phyloP scores from a whole-genome alignment of 805 yeast species.

The Zygotorulaspora danielsina region DNA sequence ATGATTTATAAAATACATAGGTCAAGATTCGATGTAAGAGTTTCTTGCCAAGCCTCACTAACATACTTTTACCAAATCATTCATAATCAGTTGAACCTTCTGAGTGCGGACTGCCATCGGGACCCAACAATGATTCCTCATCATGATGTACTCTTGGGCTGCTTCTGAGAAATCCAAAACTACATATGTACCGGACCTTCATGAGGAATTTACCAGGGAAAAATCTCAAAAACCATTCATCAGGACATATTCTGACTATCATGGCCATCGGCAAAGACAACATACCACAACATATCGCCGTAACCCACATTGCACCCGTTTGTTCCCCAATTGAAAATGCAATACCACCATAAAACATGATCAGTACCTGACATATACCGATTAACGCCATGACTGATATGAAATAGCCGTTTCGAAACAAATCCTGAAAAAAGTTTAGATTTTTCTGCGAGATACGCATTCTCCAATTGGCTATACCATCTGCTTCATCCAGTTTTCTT shows the following conservation, averaged over 20 bases:
- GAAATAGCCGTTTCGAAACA: conserved; percentile 80
- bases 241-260: conserved; percentile 76
- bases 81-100: conserved; percentile 7
- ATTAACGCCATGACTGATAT: conserved; percentile 65
- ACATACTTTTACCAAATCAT: too few relatives aligned
- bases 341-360: conserved; percentile 96
- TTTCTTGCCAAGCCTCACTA: too few relatives aligned
- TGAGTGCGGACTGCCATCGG: conserved; percentile 11
- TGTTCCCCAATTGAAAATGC: conserved; percentile 82
- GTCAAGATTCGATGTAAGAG: too few relatives aligned
- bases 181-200: conserved; percentile 18
- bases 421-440: conserved; percentile 77
- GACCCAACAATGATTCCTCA: conserved; percentile 29
- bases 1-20: not conserved
- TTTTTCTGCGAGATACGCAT: conserved; percentile 60
- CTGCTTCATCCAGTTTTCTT: conserved; percentile 85
- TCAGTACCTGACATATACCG: conserved; percentile 78
- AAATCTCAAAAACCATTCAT: conserved; percentile 57
- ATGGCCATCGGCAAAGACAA: conserved; percentile 77
- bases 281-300: conserved; percentile 77
- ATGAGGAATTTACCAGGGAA: conserved; percentile 43
- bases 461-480: conserved; percentile 52
- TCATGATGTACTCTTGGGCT: conserved; percentile 17
- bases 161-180: conserved; percentile 27
- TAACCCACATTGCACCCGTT: conserved; percentile 85